Base-by-base conservation (phyloP, 1,284 basidiomycete genomes). In the Mycosarcoma mackinlayi region DNA sequence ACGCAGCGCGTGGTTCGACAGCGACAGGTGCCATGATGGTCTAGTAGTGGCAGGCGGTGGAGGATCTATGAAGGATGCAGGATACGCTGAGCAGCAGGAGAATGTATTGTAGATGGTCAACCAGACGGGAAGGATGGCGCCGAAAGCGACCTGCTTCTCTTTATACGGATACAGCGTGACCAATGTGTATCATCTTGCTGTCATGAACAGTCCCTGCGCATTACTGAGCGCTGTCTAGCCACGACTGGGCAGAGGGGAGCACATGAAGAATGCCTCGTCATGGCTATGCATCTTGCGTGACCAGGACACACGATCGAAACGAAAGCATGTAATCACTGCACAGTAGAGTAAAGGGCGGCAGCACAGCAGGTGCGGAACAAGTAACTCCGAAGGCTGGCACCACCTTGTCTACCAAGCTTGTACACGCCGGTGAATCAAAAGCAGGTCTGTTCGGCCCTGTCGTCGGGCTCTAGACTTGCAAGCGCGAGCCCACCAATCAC, bases 21-120 rank as follows among this genome's bases (percentile, higher is more conserved):
- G 66, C 66, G 60, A 69, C 41, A 25, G 66, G 66, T 33, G 66
- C 66, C 66, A 69, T 69, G 40, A 8, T 53, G 57, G 23, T 6
- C 9, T 3, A 30, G 31, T 21, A 4, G 40, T 19, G 21, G 1
- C 4, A 4, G 4, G 30, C 28, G 24, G 23, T 27, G 7, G 50
- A 27, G 25, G 18, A 11, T 38, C 24, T 27, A 28, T 31, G 50
- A 13, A 28, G 11, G 21, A 23, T 3, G 23, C 25, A 1, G 24
- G 25, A 28, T 16, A 16, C n/a, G 6, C 4, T n/a, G 30, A 13
- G 18, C 16, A 9, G 14, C 24, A 5, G 8, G 16, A 24, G 2
- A 18, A 11, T 7, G 24, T 14, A n/a, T 19, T 14, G 21, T 30
- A 14, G 24, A 33, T 18, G 9, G 37, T 9, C 33, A 30, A 30